Conservation (phyloP, 73 alveolate genomes). For the Uronychia setigera region DNA sequence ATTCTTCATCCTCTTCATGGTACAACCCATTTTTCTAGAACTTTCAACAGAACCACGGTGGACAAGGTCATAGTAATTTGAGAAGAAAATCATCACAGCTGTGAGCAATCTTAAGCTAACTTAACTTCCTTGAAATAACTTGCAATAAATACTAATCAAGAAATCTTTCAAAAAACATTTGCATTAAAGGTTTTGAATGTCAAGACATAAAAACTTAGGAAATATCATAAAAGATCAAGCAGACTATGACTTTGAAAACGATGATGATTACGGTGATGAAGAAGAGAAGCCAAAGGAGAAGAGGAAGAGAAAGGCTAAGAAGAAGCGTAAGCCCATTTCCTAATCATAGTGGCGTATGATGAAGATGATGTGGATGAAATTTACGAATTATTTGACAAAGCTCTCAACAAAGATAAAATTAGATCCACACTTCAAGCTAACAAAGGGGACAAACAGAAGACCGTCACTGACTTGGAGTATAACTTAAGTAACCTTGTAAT, state of each 20-base stretch:
- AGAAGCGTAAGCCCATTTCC: background rate
- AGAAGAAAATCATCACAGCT: background rate
- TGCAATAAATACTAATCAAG: too few species aligned
- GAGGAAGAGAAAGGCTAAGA: constrained; percentile 19
- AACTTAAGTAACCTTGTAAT: constrained; percentile 12
- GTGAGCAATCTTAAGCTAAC: too few species aligned
- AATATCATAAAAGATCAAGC: constrained; percentile 46
- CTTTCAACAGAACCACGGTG: background rate
- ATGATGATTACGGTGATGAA: constrained; percentile 7
- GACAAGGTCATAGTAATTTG: too few species aligned
- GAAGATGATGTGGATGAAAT: constrained; percentile 36
- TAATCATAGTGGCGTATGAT: background rate
- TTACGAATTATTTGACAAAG: constrained; percentile 12
- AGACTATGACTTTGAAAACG: constrained; percentile 47
- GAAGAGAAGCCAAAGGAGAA: constrained; percentile 11
- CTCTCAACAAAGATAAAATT: constrained; percentile 37
- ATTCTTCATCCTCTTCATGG: background rate
- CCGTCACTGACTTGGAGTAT: constrained; percentile 26
- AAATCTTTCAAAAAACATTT: too few species aligned
- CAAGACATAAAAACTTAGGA: constrained; percentile 55
- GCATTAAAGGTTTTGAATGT: too few species aligned
- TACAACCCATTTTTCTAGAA: background rate
- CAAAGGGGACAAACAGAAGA: constrained; percentile 20
- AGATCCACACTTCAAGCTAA: constrained; percentile 26
- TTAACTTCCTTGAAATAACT: too few species aligned